Base-by-base conservation (phyloP, 306 rosid species). In the Rubus parviflorus region DNA sequence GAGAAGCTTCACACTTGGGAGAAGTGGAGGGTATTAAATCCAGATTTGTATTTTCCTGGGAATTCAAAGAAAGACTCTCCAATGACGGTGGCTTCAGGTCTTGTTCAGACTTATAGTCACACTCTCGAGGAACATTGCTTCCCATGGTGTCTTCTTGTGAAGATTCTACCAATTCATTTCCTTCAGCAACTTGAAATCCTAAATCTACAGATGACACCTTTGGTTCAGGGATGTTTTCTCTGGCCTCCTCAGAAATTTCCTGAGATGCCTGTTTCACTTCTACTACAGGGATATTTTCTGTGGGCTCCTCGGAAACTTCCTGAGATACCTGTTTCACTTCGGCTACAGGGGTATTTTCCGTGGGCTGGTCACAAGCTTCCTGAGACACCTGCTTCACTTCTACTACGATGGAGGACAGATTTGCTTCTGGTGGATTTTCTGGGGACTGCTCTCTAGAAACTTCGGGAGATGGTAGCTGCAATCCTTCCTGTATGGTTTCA, bases 1-100 rank as follows among this genome's bases (percentile, higher is more conserved):
- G 82, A 79, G 81, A 75, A 68, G 82, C 43, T 67, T 84, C 86
- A 46, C 82, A 22, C 54, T 66, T 81, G 40, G 57, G 79, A 70
- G 79, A 80, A 23, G 68, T 38, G 74, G 76, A 38, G 47, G 75
- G 75, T 57, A 65, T 78, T 23, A 83, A 80, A 67, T 85, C 85
- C 61, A 77, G 70, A 69, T 72, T 61, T 53, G 61, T 70, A 68
- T 77, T 87, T 54, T 75, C 86, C 78, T 9, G 79, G 9, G 85
- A 47, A 52, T 77, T 78, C 51, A 79, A 73, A 43, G 92, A 81
- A 72, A 58, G 82, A 74, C 83, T 67, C 70, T 77, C 83, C 69
- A 74, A 75, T 43, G 89, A 83, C 60, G 60, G 86, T 46, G 82
- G 81, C 81, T 86, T 85, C 79, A 79, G 79, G 56, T 79, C 87